A percentile compares a stretch with the other conserved stretches of the same genome.
These are phyloP conservation scores for Clausena lansium DNA, from an alignment of 345 rosid genomes.

Conservation along the genomic window DNA sequence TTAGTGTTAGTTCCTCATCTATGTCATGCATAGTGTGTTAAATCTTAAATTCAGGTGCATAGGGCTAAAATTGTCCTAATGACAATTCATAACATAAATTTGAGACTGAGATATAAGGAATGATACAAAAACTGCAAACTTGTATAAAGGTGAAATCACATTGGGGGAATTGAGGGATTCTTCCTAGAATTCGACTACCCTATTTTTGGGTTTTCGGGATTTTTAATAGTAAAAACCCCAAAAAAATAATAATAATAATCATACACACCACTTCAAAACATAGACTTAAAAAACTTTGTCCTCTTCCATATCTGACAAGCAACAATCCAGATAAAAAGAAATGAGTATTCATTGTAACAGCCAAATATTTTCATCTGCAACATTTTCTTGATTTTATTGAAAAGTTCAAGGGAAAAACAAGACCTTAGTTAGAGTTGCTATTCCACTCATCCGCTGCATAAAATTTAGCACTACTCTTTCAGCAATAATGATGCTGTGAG, in stretches of 20 bases:
- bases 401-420: conserved; percentile 8
- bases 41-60: neutral
- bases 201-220: neutral
- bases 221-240: neutral
- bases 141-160: neutral
- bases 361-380: neutral
- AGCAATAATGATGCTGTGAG: conserved; percentile 81
- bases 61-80: neutral
- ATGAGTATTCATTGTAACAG: neutral
- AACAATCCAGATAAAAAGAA: neutral
- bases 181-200: neutral
- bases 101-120: neutral
- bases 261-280: neutral
- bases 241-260: neutral
- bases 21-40: neutral
- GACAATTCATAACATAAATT: neutral
- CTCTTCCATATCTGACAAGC: neutral
- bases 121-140: neutral
- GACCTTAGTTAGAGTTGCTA: conserved; percentile 94
- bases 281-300: neutral
- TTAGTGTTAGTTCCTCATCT: neutral
- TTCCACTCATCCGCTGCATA: conserved; percentile 99
- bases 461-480: conserved; percentile 92
- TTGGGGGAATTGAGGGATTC: neutral
- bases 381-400: neutral